Evolutionary conservation across 331 rosid genomes (phyloP).

Genomic region (Quercus lobata): DNA sequence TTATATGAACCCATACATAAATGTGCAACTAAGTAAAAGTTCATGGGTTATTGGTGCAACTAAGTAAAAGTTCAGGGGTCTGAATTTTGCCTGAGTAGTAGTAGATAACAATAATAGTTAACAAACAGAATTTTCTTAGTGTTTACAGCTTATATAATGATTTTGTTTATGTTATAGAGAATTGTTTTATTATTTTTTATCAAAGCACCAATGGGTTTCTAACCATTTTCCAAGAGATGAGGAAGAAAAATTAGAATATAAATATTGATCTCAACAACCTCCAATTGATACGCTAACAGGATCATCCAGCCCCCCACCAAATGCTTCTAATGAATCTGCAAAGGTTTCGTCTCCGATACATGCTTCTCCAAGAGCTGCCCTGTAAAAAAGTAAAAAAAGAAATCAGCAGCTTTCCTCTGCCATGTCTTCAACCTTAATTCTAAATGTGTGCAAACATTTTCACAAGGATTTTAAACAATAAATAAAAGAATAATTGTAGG

Average conservation of each 20-base stretch:
- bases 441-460: neutral
- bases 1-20: too few relatives aligned
- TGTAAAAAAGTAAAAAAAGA: slow-evolving; percentile 18
- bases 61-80: too few relatives aligned
- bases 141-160: neutral
- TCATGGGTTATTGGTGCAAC: too few relatives aligned
- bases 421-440: neutral
- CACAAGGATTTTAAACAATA: neutral
- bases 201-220: slow-evolving; percentile 3
- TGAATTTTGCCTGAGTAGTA: too few relatives aligned
- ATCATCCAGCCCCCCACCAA: slow-evolving; percentile 92
- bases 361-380: slow-evolving; percentile 86
- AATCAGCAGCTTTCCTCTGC: slow-evolving; percentile 5
- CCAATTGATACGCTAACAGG: slow-evolving; percentile 93
- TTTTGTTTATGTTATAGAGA: neutral
- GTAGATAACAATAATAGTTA: neutral
- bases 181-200: slow-evolving; percentile 1
- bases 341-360: slow-evolving; percentile 68
- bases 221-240: slow-evolving; percentile 15
- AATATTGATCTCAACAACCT: slow-evolving; percentile 56
- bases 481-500: neutral
- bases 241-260: slow-evolving; percentile 20
- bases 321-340: slow-evolving; percentile 82
- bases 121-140: neutral
- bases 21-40: too few relatives aligned